Evolutionary conservation across 176 grass and related monocot genomes (phyloP), one percentile per base, ranked within the genome.

Genomic region (Neostapfia colusana): DNA sequence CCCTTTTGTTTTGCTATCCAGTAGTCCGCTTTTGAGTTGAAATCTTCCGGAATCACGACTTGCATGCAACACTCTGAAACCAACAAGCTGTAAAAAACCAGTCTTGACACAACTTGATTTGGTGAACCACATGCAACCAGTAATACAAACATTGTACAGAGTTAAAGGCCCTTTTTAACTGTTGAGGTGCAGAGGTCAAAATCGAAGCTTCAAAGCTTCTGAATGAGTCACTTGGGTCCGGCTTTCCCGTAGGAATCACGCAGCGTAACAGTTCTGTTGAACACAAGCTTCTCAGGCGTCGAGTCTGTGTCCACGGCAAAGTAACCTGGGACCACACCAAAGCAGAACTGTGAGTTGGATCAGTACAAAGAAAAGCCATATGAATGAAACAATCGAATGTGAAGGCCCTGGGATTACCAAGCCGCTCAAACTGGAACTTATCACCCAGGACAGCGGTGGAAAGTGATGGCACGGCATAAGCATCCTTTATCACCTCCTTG

Each of bases 371-470:
- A 25, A 35, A 38, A 27, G 67, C 4, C 18, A 24, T 43, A 6
- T 6, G 38, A 24, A 44, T 34, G 12, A 36, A 20, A 7, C 27
- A 23, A 31, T 9, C 10, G 1, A 20, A 57, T 18, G 35, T 50
- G 39, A 8, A 55, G 45, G 74, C 53, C 60, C 21, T 28, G 66
- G 85, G 45, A 75, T 76, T 90, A 99, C 95, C 95, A 37, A 99
- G 87, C 14, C 95, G 86, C 85, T 99, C 95, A 28, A 99, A 99
- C 76, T 99, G 95, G 77, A 95, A 99, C 53, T 89, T 95, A 62
- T 95, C 89, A 18, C 89, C 91, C n/a, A 82, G 27, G 15, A 92
- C 80, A 3, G 91, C 89, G 1, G 65, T 83, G 1, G 85, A 80
- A 37, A 99, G 82, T 24, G 83, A 88, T 0, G 95, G 85, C 46